Percentiles rank a stretch among this genome's conserved stretches.
phyloP scores from a whole-genome alignment of 345 rosid species.

The Salix dunnii region DNA sequence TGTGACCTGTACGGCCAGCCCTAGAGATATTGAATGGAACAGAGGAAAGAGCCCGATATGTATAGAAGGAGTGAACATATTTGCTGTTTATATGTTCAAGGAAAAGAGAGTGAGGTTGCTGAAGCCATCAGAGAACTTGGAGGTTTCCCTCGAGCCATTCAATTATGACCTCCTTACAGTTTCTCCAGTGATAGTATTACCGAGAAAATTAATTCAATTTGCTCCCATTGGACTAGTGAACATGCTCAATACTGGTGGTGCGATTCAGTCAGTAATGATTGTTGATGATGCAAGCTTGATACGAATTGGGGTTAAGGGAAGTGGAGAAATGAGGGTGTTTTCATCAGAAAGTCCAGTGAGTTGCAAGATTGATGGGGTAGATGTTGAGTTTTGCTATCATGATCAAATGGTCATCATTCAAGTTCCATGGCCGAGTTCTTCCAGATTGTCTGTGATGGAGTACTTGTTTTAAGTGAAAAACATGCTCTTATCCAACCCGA shows the following conservation, averaged over 20 bases:
- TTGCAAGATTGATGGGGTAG: slow-evolving; percentile 65
- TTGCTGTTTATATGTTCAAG: slow-evolving; percentile 66
- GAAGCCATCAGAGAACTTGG: slow-evolving; percentile 40
- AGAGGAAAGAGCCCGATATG: slow-evolving; percentile 68
- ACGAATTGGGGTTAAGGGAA: slow-evolving; percentile 55
- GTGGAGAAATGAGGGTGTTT: slow-evolving; percentile 65
- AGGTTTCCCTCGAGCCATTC: slow-evolving; percentile 71
- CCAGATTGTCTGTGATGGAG: slow-evolving; percentile 40
- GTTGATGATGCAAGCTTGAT: slow-evolving; percentile 24
- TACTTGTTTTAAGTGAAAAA: slow-evolving; percentile 43
- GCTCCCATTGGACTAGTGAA: slow-evolving; percentile 83
- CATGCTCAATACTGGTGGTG: slow-evolving; percentile 92
- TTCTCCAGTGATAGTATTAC: slow-evolving; percentile 49
- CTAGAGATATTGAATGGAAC: slow-evolving; percentile 70
- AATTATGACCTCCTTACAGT: slow-evolving; percentile 78
- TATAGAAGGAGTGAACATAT: slow-evolving; percentile 49
- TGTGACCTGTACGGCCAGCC: slow-evolving; percentile 49
- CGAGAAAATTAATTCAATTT: slow-evolving; percentile 44
- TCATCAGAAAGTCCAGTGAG: slow-evolving; percentile 58
- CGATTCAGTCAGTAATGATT: slow-evolving; percentile 50
- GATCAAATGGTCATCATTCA: slow-evolving; percentile 46
- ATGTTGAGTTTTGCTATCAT: slow-evolving; percentile 50
- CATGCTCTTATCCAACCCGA: too few relatives aligned
- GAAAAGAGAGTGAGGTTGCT: slow-evolving; percentile 64
- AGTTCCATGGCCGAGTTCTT: slow-evolving; percentile 62